These are phyloP conservation scores for Sanghuangporus baumii DNA, from an alignment of 1,284 basidiomycete species.

Conservation along the genomic window DNA sequence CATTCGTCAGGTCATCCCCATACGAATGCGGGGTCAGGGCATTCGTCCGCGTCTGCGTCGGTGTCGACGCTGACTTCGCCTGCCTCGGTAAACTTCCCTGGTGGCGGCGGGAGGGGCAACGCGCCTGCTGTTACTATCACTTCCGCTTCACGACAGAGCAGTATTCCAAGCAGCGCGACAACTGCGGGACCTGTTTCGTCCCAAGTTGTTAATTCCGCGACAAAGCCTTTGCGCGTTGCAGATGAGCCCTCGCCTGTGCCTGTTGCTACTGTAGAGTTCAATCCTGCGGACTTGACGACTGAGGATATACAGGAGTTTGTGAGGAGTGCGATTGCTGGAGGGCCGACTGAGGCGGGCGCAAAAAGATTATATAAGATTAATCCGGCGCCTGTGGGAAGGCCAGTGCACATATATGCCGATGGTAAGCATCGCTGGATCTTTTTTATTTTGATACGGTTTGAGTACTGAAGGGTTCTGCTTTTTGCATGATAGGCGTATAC, in stretches of 20 bases:
- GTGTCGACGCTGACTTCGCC: constrained; percentile 48
- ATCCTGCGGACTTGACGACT: constrained; percentile 58
- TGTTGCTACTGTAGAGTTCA: constrained; percentile 41
- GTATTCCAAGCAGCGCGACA: not conserved
- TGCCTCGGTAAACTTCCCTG: constrained; percentile 26
- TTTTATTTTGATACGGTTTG: not conserved
- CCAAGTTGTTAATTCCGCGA: constrained; percentile 5
- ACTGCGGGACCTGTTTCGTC: not conserved
- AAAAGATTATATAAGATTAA: constrained; percentile 79
- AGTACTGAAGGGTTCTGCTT: constrained; percentile 18
- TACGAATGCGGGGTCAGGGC: constrained; percentile 32
- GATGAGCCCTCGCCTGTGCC: constrained; percentile 43
- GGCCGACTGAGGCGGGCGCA: constrained; percentile 28
- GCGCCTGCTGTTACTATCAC: constrained; percentile 20
- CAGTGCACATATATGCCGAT: constrained; percentile 92
- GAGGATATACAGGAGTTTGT: constrained; percentile 74
- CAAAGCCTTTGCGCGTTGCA: constrained; percentile 22
- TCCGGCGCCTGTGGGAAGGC: constrained; percentile 70
- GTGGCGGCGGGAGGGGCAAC: constrained; percentile 27
- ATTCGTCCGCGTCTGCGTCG: constrained; percentile 3
- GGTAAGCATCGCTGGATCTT: constrained; percentile 37
- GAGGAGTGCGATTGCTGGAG: constrained; percentile 58
- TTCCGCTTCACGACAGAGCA: constrained; percentile 8
- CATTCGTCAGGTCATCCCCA: constrained; percentile 12
- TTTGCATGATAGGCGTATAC: constrained; percentile 64